These are phyloP conservation scores for Pythium aquatile DNA, from an alignment of 352 stramenopile species.

Conservation along the genomic window DNA sequence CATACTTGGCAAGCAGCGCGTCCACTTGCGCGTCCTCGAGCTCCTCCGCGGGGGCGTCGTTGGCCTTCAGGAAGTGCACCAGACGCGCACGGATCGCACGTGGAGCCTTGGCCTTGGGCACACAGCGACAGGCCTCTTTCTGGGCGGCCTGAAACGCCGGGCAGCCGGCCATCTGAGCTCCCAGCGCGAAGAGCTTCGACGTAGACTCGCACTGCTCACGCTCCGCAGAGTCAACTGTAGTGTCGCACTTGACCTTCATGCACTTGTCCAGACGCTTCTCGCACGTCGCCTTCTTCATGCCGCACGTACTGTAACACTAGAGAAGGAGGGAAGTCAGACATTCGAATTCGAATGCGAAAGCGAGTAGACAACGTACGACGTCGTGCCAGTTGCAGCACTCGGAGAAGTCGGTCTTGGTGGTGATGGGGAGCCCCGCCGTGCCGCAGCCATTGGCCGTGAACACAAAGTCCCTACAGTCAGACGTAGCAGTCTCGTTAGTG, in stretches of 20 bases:
- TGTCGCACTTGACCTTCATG: slow-evolving; percentile 57
- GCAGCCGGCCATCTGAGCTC: slow-evolving; percentile 68
- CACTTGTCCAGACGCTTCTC: slow-evolving; percentile 74
- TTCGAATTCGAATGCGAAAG: not conserved
- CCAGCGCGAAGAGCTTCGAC: slow-evolving; percentile 62
- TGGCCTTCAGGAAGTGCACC: slow-evolving; percentile 51
- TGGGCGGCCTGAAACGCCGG: slow-evolving; percentile 64
- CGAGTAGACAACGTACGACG: slow-evolving; percentile 36
- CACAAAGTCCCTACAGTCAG: slow-evolving; percentile 47
- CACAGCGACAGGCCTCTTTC: slow-evolving; percentile 68
- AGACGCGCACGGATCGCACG: slow-evolving; percentile 44
- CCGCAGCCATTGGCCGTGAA: slow-evolving; percentile 79
- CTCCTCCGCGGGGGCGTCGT: slow-evolving; percentile 41
- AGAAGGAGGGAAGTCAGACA: slow-evolving; percentile 2
- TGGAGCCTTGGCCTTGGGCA: slow-evolving; percentile 29
- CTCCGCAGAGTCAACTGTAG: slow-evolving; percentile 16
- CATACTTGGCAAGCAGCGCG: slow-evolving; percentile 63
- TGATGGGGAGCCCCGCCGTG: slow-evolving; percentile 57
- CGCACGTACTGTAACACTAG: slow-evolving; percentile 80
- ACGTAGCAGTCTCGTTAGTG: not conserved
- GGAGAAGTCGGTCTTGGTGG: slow-evolving; percentile 41
- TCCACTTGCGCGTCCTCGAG: slow-evolving; percentile 40
- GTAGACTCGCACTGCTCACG: slow-evolving; percentile 57
- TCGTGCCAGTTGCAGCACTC: slow-evolving; percentile 85
- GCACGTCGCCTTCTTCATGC: slow-evolving; percentile 69